Conservation (phyloP, 2,329 filamentous ascomycete species). For the Cercospora sp. region DNA sequence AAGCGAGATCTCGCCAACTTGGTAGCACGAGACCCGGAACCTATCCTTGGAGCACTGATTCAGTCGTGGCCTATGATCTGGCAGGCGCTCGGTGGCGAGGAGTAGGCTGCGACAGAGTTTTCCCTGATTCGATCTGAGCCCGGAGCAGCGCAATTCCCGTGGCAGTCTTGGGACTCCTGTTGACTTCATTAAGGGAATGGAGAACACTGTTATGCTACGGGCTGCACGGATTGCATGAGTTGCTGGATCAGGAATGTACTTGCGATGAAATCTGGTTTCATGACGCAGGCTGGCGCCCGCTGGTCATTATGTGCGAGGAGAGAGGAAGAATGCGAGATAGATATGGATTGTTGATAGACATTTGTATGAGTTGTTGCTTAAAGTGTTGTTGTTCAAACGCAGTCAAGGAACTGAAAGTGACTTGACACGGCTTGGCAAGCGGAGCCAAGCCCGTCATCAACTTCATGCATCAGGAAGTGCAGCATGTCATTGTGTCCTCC, state of each 20-base stretch:
- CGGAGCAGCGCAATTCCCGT: not conserved
- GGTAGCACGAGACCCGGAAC: not conserved
- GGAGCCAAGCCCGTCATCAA: not conserved
- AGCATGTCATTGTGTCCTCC: not conserved
- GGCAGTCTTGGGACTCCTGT: not conserved
- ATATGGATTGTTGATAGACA: not conserved
- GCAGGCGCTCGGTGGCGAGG: not conserved
- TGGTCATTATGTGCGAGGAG: not conserved
- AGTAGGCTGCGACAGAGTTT: not conserved
- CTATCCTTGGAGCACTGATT: not conserved
- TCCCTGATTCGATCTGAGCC: not conserved
- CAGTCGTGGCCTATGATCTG: not conserved
- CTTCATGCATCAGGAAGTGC: not conserved
- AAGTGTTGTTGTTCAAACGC: not conserved
- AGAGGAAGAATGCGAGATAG: not conserved
- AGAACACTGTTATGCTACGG: not conserved
- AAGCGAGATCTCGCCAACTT: not conserved
- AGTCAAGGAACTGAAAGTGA: not conserved
- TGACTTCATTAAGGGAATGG: not conserved
- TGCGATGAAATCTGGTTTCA: not conserved
- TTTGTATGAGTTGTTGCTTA: not conserved
- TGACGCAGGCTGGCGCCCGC: not conserved
- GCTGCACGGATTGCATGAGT: not conserved
- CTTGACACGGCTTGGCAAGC: not conserved
- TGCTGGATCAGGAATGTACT: not conserved